Evolutionary conservation across 2,329 filamentous ascomycete species (phyloP), one percentile per base, ranked within the genome.

Genomic region (Monilinia fructigena): DNA sequence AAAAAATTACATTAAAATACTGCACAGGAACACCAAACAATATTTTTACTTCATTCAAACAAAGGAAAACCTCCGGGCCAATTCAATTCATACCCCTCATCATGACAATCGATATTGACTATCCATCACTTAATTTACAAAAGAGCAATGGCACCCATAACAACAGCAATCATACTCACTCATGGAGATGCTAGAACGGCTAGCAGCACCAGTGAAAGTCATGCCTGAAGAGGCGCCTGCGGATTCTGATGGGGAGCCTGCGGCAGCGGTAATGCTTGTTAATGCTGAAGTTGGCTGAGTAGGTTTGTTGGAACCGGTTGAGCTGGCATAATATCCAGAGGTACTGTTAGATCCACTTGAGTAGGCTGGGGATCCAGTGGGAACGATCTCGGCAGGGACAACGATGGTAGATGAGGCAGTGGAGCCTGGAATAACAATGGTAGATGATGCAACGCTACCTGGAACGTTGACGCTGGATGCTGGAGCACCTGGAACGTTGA

Each of bases 141-240:
- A 38, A 64, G 61, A 38, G 52, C 61, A 38, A 64, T 23, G 2
- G 26, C 18, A 20, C 61, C 61, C 52, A 64, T 64, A 3, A 64
- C 40, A 18, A 45, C 26, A 8, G 61, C 61, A 14, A 64, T 38
- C 16, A 64, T 23, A 1, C 38, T 16, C 26, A 1, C 38, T 16
- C 26, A 64, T 26, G 26, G 61, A 64, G 23, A 64, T 47, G 20
- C 52, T 47, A 8, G 53, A 47, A 56, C 61, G 61, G 40, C 40
- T 56, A 35, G 61, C 61, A 64, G 38, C n/a, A 20, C 61, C 61
- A 14, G 61, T 64, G 20, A 47, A 3, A 16, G 56, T 14, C 61
- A 64, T 64, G 26, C 20, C 31, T 14, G 61, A 28, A 1, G 61
- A 16, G 23, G 38, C 26, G 3, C 38, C 26, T 26, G 52, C 14